These are phyloP conservation scores for Phytophthora hybrid DNA, from an alignment of 352 stramenopile genomes.

Conservation along the genomic window DNA sequence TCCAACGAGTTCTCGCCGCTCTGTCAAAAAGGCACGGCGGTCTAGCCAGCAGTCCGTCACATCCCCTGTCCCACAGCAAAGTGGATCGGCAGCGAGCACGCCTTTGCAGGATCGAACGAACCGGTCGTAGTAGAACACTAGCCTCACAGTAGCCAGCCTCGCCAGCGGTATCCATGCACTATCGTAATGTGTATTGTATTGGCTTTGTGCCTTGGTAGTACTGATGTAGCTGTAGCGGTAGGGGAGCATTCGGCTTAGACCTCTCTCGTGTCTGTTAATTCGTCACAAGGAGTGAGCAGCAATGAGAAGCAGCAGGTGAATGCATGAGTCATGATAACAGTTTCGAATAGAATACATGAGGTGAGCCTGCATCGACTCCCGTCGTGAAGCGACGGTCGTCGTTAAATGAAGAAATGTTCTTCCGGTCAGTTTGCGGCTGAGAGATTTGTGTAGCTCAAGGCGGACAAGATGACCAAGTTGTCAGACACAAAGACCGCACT, in stretches of 20 bases:
- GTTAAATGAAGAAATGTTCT: too few relatives aligned
- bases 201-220: background rate
- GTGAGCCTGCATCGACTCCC: too few relatives aligned
- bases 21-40: slow-evolving; percentile 43
- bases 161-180: slow-evolving; percentile 6
- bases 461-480: too few relatives aligned
- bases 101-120: slow-evolving; percentile 58
- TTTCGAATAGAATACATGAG: too few relatives aligned
- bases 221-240: background rate
- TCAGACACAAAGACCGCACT: background rate
- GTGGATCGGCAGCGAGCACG: slow-evolving; percentile 21
- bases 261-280: too few relatives aligned
- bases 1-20: slow-evolving; percentile 33
- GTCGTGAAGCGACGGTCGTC: too few relatives aligned
- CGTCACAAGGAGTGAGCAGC: too few relatives aligned
- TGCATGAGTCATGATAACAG: too few relatives aligned
- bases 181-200: slow-evolving; percentile 6
- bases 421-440: too few relatives aligned
- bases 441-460: too few relatives aligned
- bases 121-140: slow-evolving; percentile 34
- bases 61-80: slow-evolving; percentile 34
- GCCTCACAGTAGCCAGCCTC: background rate
- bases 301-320: too few relatives aligned
- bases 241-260: too few relatives aligned
- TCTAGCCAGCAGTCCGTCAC: slow-evolving; percentile 42